Conservation (phyloP, 1,139 yeast genomes). For the Saccharomyces hybrid region DNA sequence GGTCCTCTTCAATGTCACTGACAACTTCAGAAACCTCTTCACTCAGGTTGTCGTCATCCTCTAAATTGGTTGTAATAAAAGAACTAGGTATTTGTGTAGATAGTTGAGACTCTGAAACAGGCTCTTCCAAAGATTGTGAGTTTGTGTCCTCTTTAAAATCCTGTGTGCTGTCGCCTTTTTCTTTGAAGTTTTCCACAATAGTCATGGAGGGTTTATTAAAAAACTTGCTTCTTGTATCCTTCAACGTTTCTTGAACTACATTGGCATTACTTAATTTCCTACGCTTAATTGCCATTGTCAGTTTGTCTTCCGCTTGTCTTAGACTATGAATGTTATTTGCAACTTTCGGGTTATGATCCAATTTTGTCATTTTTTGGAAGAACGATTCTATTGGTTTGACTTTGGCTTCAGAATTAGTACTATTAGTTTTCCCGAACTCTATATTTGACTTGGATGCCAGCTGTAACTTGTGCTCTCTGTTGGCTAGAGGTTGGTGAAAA, state of each 20-base stretch:
- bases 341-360: background rate
- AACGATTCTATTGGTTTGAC: constrained; percentile 9
- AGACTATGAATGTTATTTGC: background rate
- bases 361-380: constrained; percentile 3
- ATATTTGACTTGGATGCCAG: constrained; percentile 23
- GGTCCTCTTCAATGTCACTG: constrained; percentile 25
- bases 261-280: constrained; percentile 2
- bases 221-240: background rate
- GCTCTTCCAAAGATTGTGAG: constrained; percentile 6
- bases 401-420: constrained; percentile 1
- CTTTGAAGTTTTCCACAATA: background rate
- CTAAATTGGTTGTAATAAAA: constrained; percentile 31
- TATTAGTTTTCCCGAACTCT: background rate
- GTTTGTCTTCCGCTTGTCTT: constrained; percentile 6
- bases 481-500: constrained; percentile 38
- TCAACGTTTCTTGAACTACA: background rate
- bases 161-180: background rate
- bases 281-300: constrained; percentile 5
- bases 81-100: constrained; percentile 32
- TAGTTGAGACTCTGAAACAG: constrained; percentile 18
- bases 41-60: constrained; percentile 4
- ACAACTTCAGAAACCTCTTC: background rate
- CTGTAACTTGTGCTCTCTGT: constrained; percentile 31
- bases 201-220: background rate
- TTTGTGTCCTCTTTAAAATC: constrained; percentile 19